Conservation (phyloP, 2,329 filamentous ascomycete genomes). For the Parastagonospora nodorum region DNA sequence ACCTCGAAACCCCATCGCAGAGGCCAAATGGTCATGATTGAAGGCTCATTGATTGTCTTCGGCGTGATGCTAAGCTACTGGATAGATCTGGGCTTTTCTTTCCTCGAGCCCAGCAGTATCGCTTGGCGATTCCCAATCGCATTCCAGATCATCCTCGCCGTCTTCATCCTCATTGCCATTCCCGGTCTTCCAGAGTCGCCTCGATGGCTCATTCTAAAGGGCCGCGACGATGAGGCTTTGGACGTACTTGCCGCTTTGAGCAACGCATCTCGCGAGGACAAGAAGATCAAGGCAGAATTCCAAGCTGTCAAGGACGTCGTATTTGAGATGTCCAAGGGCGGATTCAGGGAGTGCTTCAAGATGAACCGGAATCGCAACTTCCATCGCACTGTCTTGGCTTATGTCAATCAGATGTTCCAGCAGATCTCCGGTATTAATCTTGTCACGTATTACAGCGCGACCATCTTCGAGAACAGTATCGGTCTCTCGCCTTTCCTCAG, state of each 20-base stretch:
- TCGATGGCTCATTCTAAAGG: conserved; percentile 60
- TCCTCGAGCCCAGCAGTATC: conserved; percentile 51
- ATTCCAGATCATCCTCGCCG: conserved; percentile 62
- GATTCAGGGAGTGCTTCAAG: conserved; percentile 63
- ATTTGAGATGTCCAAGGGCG: conserved; percentile 50
- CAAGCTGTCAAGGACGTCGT: conserved; percentile 45
- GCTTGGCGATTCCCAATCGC: conserved; percentile 59
- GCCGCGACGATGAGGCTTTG: conserved; percentile 52
- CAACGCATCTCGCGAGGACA: conserved; percentile 46
- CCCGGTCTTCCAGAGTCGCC: conserved; percentile 51
- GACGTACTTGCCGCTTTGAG: conserved; percentile 45
- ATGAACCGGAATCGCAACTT: conserved; percentile 55
- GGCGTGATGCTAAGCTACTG: conserved; percentile 52
- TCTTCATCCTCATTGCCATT: conserved; percentile 57
- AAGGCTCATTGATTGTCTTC: conserved; percentile 52
- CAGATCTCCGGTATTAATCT: conserved; percentile 48
- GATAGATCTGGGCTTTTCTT: conserved; percentile 54
- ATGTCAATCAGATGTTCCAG: conserved; percentile 54
- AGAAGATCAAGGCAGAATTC: conserved; percentile 44
- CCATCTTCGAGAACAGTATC: conserved; percentile 50
- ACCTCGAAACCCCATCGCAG: conserved; percentile 53
- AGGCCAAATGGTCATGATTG: conserved; percentile 55
- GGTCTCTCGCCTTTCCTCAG: conserved; percentile 43
- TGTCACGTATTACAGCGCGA: conserved; percentile 51
- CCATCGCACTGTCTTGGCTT: conserved; percentile 51